phyloP scores from a whole-genome alignment of 106 monocot species.

The Cymbidium sinense region DNA sequence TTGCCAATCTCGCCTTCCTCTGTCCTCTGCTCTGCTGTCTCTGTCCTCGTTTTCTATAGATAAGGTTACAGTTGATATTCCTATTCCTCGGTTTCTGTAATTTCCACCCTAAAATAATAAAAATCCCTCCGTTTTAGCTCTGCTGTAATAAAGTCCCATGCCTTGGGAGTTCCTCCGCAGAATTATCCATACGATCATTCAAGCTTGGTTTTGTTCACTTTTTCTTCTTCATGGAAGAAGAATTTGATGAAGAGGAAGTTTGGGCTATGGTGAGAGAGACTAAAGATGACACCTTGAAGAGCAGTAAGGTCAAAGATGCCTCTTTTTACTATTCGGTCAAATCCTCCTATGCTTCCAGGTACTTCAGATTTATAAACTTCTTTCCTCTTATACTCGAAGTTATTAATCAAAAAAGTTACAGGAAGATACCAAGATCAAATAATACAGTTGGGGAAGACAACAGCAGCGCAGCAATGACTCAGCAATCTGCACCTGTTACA shows the following conservation, averaged over 20 bases:
- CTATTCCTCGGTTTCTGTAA: not conserved
- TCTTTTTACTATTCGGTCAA: slow-evolving; percentile 12
- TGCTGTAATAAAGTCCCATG: slow-evolving; percentile 5
- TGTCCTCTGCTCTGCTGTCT: not conserved
- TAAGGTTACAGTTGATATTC: not conserved
- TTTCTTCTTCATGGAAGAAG: slow-evolving; percentile 7
- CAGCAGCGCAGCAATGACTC: not conserved
- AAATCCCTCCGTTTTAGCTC: not conserved
- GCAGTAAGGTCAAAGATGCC: not conserved
- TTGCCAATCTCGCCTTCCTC: not conserved
- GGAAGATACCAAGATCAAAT: slow-evolving; percentile 19
- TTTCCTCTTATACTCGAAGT: no score
- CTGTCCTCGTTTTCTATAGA: not conserved
- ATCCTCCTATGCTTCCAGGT: slow-evolving; percentile 11
- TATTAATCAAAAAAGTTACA: slow-evolving; percentile 3
- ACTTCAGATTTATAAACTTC: no score
- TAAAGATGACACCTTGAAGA: not conserved
- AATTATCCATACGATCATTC: not conserved
- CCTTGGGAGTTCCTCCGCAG: slow-evolving; percentile 2
- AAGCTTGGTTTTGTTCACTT: not conserved
- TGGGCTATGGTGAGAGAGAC: slow-evolving; percentile 12
- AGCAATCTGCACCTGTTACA: slow-evolving; percentile 43
- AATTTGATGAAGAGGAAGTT: slow-evolving; percentile 26
- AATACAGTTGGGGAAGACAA: not conserved
- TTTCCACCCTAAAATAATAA: not conserved